Percentiles rank a stretch among this genome's conserved stretches.
Conservation (phyloP, 106 monocot genomes). For the Gastrodia elata region DNA sequence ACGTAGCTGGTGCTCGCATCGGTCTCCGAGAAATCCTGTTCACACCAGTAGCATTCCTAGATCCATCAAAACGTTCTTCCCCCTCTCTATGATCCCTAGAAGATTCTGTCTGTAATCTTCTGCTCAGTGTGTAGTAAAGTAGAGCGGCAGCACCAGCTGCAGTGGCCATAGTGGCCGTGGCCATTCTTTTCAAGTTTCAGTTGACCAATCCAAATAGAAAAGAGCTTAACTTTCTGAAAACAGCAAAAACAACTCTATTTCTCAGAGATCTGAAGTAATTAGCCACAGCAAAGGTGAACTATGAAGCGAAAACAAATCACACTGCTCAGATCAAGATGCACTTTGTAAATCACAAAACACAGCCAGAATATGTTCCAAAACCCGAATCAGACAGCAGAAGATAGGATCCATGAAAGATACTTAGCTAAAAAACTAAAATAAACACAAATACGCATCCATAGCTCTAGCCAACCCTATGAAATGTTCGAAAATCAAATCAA, state of each 20-base stretch:
- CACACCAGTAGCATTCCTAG: slow-evolving; percentile 1
- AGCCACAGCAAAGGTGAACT: neutral
- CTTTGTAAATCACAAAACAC: too few species aligned
- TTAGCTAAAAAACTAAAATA: neutral
- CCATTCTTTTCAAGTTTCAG: slow-evolving; percentile 5
- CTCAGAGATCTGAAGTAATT: neutral
- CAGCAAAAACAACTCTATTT: neutral
- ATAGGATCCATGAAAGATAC: neutral
- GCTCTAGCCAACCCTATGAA: neutral
- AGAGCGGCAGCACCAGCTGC: slow-evolving; percentile 21
- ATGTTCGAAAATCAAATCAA: neutral
- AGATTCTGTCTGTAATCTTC: slow-evolving; percentile 9
- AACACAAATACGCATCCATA: neutral
- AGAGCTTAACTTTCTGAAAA: neutral
- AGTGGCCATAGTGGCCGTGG: slow-evolving; percentile 19
- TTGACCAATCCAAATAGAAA: neutral
- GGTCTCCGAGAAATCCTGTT: slow-evolving; percentile 24
- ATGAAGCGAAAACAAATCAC: neutral
- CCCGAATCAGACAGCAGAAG: neutral
- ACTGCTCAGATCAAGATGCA: neutral
- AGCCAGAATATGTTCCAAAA: neutral
- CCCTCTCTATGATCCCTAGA: slow-evolving; percentile 8
- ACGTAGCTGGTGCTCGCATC: slow-evolving; percentile 70
- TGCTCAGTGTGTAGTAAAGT: slow-evolving; percentile 21
- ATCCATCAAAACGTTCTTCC: slow-evolving; percentile 4